phyloP scores from a whole-genome alignment of 2,329 filamentous ascomycete genomes.

The Ceratocystis eucalypticola region DNA sequence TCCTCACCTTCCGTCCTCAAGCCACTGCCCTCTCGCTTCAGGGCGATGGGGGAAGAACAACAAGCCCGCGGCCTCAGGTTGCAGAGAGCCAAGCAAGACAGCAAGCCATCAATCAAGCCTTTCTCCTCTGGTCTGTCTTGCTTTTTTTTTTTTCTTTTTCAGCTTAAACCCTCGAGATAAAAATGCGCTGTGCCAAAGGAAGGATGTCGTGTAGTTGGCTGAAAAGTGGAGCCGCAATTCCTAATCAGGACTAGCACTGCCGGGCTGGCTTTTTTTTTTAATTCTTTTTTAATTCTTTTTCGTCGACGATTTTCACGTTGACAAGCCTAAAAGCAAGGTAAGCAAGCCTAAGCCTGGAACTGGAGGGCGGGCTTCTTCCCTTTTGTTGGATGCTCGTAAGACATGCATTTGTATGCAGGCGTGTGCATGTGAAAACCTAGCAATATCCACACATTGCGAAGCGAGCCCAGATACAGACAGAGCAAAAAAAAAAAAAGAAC shows the following conservation, averaged over 20 bases:
- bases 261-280: background rate
- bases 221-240: background rate
- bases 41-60: background rate
- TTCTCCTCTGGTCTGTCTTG: background rate
- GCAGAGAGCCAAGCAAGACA: too few species aligned
- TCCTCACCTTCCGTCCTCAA: background rate
- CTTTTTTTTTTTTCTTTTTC: constrained; percentile 2
- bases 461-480: background rate
- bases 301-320: background rate
- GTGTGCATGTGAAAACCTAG: background rate
- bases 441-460: background rate
- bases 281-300: too few species aligned
- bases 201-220: background rate
- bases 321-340: background rate
- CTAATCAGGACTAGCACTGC: constrained; percentile 3
- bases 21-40: background rate
- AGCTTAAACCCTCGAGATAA: background rate
- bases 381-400: background rate
- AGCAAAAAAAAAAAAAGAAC: background rate
- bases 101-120: background rate
- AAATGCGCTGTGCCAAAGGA: background rate
- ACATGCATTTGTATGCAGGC: background rate
- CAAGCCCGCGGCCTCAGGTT: background rate
- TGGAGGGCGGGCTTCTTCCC: background rate
- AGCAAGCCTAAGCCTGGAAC: background rate